phyloP scores from a whole-genome alignment of 1,284 basidiomycete genomes.

The Trichosporon sp. region DNA sequence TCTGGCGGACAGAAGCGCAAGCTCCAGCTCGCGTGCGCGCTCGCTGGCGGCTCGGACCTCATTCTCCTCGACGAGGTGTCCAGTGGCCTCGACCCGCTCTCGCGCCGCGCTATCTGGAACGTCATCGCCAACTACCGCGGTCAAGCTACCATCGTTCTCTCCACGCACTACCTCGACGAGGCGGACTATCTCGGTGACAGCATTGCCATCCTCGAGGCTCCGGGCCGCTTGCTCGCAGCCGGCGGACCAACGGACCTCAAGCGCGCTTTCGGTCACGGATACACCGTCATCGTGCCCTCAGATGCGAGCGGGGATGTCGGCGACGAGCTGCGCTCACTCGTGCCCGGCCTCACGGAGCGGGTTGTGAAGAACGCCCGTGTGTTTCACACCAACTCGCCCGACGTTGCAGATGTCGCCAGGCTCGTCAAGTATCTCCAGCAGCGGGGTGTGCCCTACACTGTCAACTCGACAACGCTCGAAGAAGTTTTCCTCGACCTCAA shows the following conservation, averaged over 20 bases:
- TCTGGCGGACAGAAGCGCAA: constrained; percentile 77
- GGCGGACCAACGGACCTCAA: constrained; percentile 69
- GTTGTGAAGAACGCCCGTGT: constrained; percentile 18
- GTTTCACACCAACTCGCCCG: constrained; percentile 50
- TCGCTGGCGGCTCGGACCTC: constrained; percentile 60
- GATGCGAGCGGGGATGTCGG: constrained; percentile 10
- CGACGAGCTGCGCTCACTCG: constrained; percentile 8
- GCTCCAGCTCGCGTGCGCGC: constrained; percentile 68
- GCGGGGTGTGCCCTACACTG: constrained; percentile 54
- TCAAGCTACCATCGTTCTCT: constrained; percentile 61
- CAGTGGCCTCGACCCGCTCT: constrained; percentile 72
- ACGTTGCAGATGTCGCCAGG: constrained; percentile 54
- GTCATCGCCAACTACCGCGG: constrained; percentile 62
- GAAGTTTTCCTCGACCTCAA: constrained; percentile 70
- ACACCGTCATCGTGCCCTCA: constrained; percentile 56
- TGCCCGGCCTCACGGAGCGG: constrained; percentile 1
- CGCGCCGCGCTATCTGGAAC: constrained; percentile 68
- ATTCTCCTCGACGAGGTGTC: constrained; percentile 68
- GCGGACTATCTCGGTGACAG: constrained; percentile 70
- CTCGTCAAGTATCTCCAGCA: constrained; percentile 55
- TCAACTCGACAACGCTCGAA: constrained; percentile 68
- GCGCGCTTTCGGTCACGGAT: constrained; percentile 64
- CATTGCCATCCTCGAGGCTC: constrained; percentile 67
- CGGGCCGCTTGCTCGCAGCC: constrained; percentile 65
- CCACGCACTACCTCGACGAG: constrained; percentile 70